Percentiles rank a stretch among this genome's conserved stretches.
These are phyloP conservation scores for Neonectria magnoliae DNA, from an alignment of 2,329 filamentous ascomycete genomes.

Conservation along the genomic window DNA sequence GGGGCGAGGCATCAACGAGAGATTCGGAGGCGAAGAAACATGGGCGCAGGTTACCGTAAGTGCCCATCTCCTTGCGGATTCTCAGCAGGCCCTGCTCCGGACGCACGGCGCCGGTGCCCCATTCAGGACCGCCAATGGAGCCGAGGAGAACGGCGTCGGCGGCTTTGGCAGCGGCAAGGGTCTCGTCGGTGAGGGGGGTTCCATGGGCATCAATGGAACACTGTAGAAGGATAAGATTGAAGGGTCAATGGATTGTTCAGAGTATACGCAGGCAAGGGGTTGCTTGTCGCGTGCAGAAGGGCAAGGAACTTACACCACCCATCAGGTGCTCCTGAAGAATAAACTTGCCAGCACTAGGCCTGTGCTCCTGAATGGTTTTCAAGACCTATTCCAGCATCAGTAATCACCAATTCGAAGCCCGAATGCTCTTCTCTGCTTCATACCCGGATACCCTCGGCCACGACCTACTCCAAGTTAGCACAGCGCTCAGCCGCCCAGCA, in stretches of 20 bases:
- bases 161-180: constrained; percentile 82
- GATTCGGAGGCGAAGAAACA: constrained; percentile 94
- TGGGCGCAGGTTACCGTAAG: constrained; percentile 94
- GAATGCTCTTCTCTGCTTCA: constrained; percentile 7
- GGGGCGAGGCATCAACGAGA: constrained; percentile 84
- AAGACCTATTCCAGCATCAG: constrained; percentile 67
- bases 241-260: constrained; percentile 8
- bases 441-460: constrained; percentile 87
- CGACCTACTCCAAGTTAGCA: constrained; percentile 63
- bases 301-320: constrained; percentile 76
- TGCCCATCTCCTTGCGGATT: constrained; percentile 91
- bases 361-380: constrained; percentile 77
- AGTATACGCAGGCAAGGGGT: constrained; percentile 5
- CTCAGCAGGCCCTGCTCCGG: constrained; percentile 92
- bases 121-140: constrained; percentile 96
- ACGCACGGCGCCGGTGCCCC: constrained; percentile 87
- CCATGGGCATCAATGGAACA: constrained; percentile 88
- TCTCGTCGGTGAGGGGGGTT: constrained; percentile 81
- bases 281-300: neutral
- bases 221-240: constrained; percentile 54
- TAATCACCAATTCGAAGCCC: neutral
- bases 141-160: constrained; percentile 93
- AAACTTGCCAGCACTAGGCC: constrained; percentile 77
- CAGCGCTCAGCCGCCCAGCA: neutral
- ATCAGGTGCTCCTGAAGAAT: constrained; percentile 91